Evolutionary conservation across 2,329 filamentous ascomycete species (phyloP).

Genomic region (Xylariales sp.): DNA sequence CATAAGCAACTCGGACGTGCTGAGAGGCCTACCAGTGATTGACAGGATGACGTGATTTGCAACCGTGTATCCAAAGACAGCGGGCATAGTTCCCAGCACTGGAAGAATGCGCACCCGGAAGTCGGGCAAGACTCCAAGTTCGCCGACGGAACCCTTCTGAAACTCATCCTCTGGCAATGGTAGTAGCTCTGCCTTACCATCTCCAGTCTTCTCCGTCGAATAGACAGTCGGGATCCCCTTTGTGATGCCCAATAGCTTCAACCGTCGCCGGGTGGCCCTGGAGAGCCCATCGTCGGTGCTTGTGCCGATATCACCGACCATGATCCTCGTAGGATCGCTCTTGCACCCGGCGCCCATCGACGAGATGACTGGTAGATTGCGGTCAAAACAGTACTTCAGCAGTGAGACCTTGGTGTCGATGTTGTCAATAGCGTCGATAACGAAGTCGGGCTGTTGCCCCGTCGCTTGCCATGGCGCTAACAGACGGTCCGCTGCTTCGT

Average conservation of each 20-base stretch:
- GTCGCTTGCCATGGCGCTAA: constrained; percentile 60
- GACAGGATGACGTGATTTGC: constrained; percentile 90
- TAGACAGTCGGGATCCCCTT: constrained; percentile 88
- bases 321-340: constrained; percentile 75
- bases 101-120: constrained; percentile 94
- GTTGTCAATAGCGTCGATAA: constrained; percentile 98
- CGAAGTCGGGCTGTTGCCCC: constrained; percentile 68
- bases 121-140: constrained; percentile 83
- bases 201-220: constrained; percentile 83
- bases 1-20: too few species aligned
- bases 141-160: constrained; percentile 76
- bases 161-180: constrained; percentile 87
- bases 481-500: constrained; percentile 58
- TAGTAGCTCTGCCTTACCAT: constrained; percentile 84
- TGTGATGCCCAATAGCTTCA: constrained; percentile 74
- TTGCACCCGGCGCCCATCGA: constrained; percentile 97
- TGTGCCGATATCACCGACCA: constrained; percentile 84
- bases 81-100: constrained; percentile 94
- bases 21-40: constrained; percentile 44
- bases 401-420: constrained; percentile 94
- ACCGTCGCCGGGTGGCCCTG: constrained; percentile 71
- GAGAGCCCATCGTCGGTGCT: constrained; percentile 88
- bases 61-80: constrained; percentile 85
- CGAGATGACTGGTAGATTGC: constrained; percentile 77
- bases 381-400: constrained; percentile 78